Percentiles rank a stretch among this genome's conserved stretches.
These are phyloP conservation scores for Tripterygium wilfordii DNA, from an alignment of 177 flowering plant species.

Conservation along the genomic window DNA sequence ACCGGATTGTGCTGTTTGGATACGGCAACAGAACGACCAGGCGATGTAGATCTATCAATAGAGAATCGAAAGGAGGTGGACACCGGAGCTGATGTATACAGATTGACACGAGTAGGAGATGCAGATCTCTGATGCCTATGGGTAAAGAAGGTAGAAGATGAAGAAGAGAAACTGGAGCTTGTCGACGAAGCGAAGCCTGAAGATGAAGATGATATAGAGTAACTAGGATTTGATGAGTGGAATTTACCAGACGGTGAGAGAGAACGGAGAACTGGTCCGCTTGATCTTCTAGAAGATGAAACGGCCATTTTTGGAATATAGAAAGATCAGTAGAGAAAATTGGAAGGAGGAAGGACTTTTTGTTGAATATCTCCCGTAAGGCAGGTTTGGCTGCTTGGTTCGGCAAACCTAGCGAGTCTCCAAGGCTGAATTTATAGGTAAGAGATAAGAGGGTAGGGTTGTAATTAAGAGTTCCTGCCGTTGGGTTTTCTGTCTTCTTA, in stretches of 20 bases:
- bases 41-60: conserved; percentile 39
- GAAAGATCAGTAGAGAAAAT: no score
- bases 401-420: conserved; percentile 38
- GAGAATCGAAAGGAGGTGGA: conserved; percentile 35
- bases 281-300: conserved; percentile 19
- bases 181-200: conserved; percentile 26
- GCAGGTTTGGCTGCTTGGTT: conserved; percentile 18
- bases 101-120: conserved; percentile 39
- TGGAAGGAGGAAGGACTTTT: conserved; percentile 3
- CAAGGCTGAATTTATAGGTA: conserved; percentile 23
- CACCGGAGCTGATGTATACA: conserved; percentile 18
- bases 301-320: conserved; percentile 18
- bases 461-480: conserved; percentile 1
- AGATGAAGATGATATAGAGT: conserved; percentile 11
- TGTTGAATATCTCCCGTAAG: not conserved
- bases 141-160: conserved; percentile 17
- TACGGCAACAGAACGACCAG: conserved; percentile 31
- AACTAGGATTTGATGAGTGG: conserved; percentile 10
- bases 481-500: not conserved
- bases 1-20: conserved; percentile 12
- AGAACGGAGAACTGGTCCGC: conserved; percentile 31
- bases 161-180: conserved; percentile 19
- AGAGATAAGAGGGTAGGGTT: not conserved
- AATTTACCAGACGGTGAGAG: conserved; percentile 27
- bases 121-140: conserved; percentile 12